Evolutionary conservation across 495 filamentous ascomycete genomes (phyloP).

Genomic region (Articulospora tetracladia): DNA sequence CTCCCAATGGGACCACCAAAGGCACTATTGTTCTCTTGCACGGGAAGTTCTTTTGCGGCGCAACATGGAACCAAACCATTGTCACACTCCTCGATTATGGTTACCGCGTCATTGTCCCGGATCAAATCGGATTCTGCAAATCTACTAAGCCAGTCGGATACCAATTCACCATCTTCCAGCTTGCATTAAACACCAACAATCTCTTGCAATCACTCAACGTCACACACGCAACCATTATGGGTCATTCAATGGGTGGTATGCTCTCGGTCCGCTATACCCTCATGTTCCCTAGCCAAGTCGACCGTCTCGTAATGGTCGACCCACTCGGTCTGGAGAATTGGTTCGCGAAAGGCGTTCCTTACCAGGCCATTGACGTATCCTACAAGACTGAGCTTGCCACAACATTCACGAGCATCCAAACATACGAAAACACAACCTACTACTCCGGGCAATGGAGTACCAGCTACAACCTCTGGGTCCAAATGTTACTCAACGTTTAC

Average conservation of each 20-base stretch:
- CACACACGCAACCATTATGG: conserved; percentile 34
- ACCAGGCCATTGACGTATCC: conserved; percentile 28
- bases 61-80: conserved; percentile 38
- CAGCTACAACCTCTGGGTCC: conserved; percentile 40
- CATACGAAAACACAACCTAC: conserved; percentile 41
- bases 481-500: conserved; percentile 43
- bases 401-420: conserved; percentile 33
- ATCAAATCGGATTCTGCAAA: conserved; percentile 47
- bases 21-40: conserved; percentile 37
- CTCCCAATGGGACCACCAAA: conserved; percentile 19
- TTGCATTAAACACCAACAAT: conserved; percentile 36
- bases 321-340: conserved; percentile 44
- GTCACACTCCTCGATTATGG: conserved; percentile 28
- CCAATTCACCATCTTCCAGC: conserved; percentile 39
- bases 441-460: conserved; percentile 35
- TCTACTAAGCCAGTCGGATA: conserved; percentile 39
- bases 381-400: conserved; percentile 27
- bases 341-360: conserved; percentile 39
- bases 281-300: conserved; percentile 34
- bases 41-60: conserved; percentile 43
- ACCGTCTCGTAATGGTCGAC: conserved; percentile 31
- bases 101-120: conserved; percentile 41
- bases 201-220: conserved; percentile 31
- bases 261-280: conserved; percentile 37
- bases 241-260: conserved; percentile 46